A percentile compares a stretch with the other conserved stretches of the same genome.
These are phyloP conservation scores for Smallanthus sonchifolius DNA, from an alignment of 129 eudicot genomes.

Conservation along the genomic window DNA sequence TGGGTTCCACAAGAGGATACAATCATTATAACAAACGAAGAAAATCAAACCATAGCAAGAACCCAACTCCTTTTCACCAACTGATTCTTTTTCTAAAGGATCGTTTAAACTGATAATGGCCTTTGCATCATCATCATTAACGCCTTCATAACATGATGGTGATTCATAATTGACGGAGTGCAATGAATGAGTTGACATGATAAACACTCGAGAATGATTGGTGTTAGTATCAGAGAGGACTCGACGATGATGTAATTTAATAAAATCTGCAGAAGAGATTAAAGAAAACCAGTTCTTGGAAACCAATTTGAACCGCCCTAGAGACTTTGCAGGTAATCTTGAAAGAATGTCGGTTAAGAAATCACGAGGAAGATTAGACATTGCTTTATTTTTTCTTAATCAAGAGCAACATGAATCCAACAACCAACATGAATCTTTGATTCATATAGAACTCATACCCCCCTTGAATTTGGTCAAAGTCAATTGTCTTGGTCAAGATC, in stretches of 20 bases:
- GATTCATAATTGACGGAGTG: constrained; percentile 21
- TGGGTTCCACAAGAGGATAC: constrained; percentile 31
- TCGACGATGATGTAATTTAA: constrained; percentile 15
- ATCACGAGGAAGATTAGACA: constrained; percentile 28
- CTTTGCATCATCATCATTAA: background rate
- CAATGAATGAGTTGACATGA: constrained; percentile 16
- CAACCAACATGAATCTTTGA: background rate
- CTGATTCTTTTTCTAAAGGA: constrained; percentile 6
- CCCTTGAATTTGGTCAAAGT: background rate
- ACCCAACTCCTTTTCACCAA: constrained; percentile 8
- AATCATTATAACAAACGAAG: constrained; percentile 5
- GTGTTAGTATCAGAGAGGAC: constrained; percentile 9
- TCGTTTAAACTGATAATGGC: constrained; percentile 11
- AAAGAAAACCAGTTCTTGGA: constrained; percentile 28
- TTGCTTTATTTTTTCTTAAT: background rate
- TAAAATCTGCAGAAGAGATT: constrained; percentile 22
- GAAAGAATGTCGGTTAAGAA: constrained; percentile 29
- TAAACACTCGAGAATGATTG: constrained; percentile 15
- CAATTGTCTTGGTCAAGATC: background rate
- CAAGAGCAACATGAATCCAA: background rate
- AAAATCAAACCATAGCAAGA: constrained; percentile 27
- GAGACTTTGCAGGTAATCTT: constrained; percentile 35
- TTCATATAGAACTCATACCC: background rate
- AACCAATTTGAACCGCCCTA: constrained; percentile 33
- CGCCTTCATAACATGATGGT: constrained; percentile 17